Base-by-base conservation (phyloP, 2,329 filamentous ascomycete species). In the Fusarium tupiense region DNA sequence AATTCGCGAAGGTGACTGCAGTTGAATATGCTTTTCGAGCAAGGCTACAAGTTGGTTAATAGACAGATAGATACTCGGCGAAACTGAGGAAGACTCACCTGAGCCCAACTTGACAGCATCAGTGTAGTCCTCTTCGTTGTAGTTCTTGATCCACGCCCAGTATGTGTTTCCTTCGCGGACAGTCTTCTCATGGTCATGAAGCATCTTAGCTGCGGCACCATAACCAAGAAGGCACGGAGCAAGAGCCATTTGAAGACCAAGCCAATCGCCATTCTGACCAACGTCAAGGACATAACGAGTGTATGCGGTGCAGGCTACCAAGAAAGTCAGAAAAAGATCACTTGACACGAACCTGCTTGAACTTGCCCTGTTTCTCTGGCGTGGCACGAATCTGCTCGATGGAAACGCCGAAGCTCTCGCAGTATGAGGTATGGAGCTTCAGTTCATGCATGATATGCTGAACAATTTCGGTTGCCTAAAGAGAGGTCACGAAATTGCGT, bases 191-290 rank as follows among this genome's bases (percentile, higher is more conserved):
- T 93, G 91, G 20, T 85, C 85, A 76, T 91, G 87, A 7, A 98
- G 86, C 77, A 94, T 89, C 77, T 88, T 87, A 11, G 94, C 96
- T 68, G 97, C 93, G 64, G 90, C 90, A 16, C 92, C 92, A 81
- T 98, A 98, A 47, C 96, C 96, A n/a, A 98, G 88, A 38, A 98
- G 86, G 80, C 96, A 98, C 0, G 96, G 95, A 20, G 95, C 91
- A 61, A 98, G 87, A 9, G 94, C 92, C 71, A 98, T 86, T 79
- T 98, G 94, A 16, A 98, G 88, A 8, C 92, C 95, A 50, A 98
- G 87, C 91, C 92, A 97, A 84, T 98, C 95, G 80, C 96, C 91
- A 4, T 93, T 94, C 76, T 94, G 91, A 12, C 96, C 96, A 26
- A 98, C 88, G 78, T 98, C 96, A 62, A 98, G 90, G 33, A 98